These are phyloP conservation scores for Drosera spatulata DNA, from an alignment of 179 eudicot genomes.

Conservation along the genomic window DNA sequence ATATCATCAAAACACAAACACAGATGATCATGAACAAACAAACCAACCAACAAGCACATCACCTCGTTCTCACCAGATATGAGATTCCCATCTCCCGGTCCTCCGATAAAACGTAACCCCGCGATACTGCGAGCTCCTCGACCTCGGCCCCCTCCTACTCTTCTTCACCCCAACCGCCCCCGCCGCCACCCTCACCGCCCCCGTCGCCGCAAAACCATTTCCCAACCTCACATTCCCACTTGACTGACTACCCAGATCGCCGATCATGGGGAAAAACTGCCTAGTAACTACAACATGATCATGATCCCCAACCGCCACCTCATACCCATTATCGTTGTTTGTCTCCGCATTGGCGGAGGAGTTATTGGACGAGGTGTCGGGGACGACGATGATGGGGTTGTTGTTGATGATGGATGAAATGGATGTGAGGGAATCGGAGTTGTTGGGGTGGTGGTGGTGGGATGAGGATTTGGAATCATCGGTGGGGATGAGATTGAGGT, in stretches of 20 bases:
- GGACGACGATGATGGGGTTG: constrained; percentile 20
- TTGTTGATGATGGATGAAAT: constrained; percentile 30
- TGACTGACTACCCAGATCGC: constrained; percentile 1
- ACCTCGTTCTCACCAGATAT: constrained; percentile 37
- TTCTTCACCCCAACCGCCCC: constrained; percentile 26
- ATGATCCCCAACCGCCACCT: background rate
- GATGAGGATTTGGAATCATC: constrained; percentile 1
- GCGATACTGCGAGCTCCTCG: constrained; percentile 82
- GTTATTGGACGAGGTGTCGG: constrained; percentile 14
- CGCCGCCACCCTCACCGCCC: constrained; percentile 3
- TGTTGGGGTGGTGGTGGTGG: constrained; percentile 4
- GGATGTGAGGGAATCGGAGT: constrained; percentile 17
- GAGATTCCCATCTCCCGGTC: constrained; percentile 95
- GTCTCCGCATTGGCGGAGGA: constrained; percentile 4
- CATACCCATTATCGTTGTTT: background rate
- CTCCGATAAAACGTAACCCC: constrained; percentile 85
- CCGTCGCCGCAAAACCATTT: background rate
- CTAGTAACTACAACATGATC: constrained; percentile 24
- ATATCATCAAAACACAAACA: background rate
- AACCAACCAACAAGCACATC: background rate
- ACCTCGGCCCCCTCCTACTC: constrained; percentile 77
- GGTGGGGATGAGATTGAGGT: constrained; percentile 47
- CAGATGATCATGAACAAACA: background rate
- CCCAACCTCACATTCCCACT: constrained; percentile 1
- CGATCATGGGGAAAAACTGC: constrained; percentile 43